phyloP scores from a whole-genome alignment of 163 green algal species.

The Scenedesmus sp. region DNA sequence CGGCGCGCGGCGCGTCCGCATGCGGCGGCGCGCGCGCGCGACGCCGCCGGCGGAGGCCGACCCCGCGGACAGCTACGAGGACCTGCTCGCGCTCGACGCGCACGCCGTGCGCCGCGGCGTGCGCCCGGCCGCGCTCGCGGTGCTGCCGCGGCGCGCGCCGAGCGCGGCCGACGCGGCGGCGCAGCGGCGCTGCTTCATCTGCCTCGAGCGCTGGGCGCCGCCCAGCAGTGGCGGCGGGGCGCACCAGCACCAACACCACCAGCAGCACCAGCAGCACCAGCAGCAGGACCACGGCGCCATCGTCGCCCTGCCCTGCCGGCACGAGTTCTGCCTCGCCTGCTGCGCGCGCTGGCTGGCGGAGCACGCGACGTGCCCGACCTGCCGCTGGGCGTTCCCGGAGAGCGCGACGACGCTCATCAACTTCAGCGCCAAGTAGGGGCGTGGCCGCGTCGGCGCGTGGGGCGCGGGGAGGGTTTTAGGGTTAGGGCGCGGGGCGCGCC shows the following conservation, averaged over 20 bases:
- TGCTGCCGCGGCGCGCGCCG: conserved; percentile 16
- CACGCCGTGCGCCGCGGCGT: conserved; percentile 33
- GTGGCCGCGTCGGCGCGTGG: too few relatives aligned
- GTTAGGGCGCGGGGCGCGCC: too few relatives aligned
- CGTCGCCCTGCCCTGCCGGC: background rate
- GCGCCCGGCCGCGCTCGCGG: conserved; percentile 21
- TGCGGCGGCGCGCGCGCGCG: background rate
- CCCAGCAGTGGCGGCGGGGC: background rate
- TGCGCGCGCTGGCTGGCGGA: conserved; percentile 39
- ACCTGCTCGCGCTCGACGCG: conserved; percentile 48
- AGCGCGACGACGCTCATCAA: conserved; percentile 27
- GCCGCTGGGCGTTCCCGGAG: conserved; percentile 45
- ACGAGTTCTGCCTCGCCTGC: conserved; percentile 47
- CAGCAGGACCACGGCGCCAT: background rate
- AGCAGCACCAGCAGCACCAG: background rate
- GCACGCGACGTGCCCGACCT: conserved; percentile 46
- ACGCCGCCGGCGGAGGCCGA: background rate
- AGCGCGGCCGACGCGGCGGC: background rate
- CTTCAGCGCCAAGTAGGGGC: too few relatives aligned
- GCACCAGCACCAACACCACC: too few relatives aligned
- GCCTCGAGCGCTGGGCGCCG: background rate
- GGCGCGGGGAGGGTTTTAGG: too few relatives aligned
- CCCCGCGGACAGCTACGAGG: conserved; percentile 34
- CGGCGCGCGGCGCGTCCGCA: background rate
- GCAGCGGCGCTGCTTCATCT: conserved; percentile 16